A percentile compares a stretch with the other conserved stretches of the same genome.
Conservation (phyloP, 345 rosid genomes). For the Hirschfeldia incana region DNA sequence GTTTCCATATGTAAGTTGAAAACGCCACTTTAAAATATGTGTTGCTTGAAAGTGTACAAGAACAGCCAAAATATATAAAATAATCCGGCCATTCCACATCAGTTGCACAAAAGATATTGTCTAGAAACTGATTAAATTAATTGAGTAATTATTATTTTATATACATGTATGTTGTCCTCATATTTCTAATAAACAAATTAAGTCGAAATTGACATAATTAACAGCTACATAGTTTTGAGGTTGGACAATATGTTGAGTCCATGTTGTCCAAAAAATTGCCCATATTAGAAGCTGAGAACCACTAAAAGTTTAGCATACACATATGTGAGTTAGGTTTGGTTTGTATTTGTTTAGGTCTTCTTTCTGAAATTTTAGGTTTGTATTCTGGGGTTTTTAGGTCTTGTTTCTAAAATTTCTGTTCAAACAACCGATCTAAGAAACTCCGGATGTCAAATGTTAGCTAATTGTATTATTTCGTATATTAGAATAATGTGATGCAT, state of each 20-base stretch:
- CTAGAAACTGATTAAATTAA: neutral
- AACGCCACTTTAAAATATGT: neutral
- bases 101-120: neutral
- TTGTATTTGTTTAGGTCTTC: neutral
- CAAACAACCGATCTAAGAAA: neutral
- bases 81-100: neutral
- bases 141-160: neutral
- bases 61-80: neutral
- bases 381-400: constrained; percentile 8
- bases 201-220: neutral
- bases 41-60: neutral
- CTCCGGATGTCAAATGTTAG: neutral
- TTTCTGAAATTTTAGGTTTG: constrained; percentile 15
- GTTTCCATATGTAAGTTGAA: neutral
- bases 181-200: neutral
- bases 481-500: neutral
- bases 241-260: neutral
- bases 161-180: neutral
- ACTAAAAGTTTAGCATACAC: neutral
- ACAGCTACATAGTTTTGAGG: neutral
- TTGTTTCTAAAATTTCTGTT: constrained; percentile 4
- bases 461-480: neutral
- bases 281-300: neutral
- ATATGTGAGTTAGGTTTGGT: constrained; percentile 4
- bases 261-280: too few species aligned